Evolutionary conservation across 208 protist species (phyloP).

Genomic region (Trypanosoma melophagium): DNA sequence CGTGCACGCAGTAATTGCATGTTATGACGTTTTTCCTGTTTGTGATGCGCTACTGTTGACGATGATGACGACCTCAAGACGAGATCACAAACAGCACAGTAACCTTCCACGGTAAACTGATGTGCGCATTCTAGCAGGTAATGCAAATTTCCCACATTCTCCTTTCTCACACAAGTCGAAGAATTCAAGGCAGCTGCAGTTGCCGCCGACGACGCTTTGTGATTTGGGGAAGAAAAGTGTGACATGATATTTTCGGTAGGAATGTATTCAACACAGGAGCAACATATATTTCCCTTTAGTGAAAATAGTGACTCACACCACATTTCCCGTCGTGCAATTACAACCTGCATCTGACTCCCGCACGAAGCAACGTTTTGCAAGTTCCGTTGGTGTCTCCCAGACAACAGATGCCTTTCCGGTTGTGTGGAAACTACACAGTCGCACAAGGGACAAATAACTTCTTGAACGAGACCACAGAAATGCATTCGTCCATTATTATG

Average conservation of each 20-base stretch:
- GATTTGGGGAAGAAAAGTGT: constrained; percentile 5
- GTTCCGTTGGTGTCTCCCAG: constrained; percentile 16
- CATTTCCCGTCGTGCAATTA: not conserved
- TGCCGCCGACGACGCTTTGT: not conserved
- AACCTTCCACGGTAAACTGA: not conserved
- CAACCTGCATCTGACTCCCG: not conserved
- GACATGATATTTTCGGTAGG: constrained; percentile 5
- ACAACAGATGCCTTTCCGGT: constrained; percentile 13
- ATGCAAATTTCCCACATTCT: not conserved
- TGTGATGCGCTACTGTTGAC: not conserved
- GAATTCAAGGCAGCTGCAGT: not conserved
- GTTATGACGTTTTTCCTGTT: constrained; percentile 5
- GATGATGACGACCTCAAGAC: not conserved
- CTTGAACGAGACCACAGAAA: not conserved
- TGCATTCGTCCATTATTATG: not conserved
- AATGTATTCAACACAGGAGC: constrained; percentile 18
- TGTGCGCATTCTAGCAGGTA: constrained; percentile 2
- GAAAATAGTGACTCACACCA: constrained; percentile 6
- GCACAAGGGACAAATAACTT: constrained; percentile 14
- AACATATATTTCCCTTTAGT: constrained; percentile 19
- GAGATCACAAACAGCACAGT: constrained; percentile 13
- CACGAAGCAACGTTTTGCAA: not conserved
- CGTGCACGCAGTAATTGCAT: constrained; percentile 7
- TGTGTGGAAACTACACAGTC: constrained; percentile 9
- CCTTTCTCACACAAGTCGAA: not conserved